These are phyloP conservation scores for Diophrys appendiculata DNA, from an alignment of 73 alveolate genomes.

Conservation along the genomic window DNA sequence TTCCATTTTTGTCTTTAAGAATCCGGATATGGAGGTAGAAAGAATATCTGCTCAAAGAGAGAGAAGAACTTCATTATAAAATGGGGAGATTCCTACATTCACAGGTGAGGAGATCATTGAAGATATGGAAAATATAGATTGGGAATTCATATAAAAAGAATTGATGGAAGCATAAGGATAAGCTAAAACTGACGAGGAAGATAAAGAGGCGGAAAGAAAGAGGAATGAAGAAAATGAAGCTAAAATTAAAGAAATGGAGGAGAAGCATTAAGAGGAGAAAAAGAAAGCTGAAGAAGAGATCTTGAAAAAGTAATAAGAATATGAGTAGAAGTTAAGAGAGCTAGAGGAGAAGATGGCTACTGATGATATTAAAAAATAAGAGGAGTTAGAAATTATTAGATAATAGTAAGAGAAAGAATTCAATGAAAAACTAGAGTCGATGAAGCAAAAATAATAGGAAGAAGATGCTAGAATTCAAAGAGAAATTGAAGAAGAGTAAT, in stretches of 20 bases:
- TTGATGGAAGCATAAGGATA: slow-evolving; percentile 14
- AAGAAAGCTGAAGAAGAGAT: slow-evolving; percentile 29
- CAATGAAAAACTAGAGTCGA: slow-evolving; percentile 16
- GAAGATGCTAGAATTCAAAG: slow-evolving; percentile 35
- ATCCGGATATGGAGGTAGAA: slow-evolving; percentile 28
- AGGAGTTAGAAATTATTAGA: not conserved
- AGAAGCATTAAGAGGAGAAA: slow-evolving; percentile 50
- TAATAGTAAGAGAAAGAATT: slow-evolving; percentile 6
- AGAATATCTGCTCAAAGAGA: not conserved
- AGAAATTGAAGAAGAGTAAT: slow-evolving; percentile 47
- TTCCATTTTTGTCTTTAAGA: slow-evolving; percentile 46
- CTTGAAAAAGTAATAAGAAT: slow-evolving; percentile 24
- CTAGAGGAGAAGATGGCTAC: slow-evolving; percentile 3
- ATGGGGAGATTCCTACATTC: not conserved
- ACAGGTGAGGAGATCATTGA: slow-evolving; percentile 32
- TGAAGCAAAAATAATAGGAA: slow-evolving; percentile 23
- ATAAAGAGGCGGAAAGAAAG: slow-evolving; percentile 37
- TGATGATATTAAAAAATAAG: slow-evolving; percentile 15
- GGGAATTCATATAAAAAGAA: slow-evolving; percentile 55
- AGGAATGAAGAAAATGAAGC: slow-evolving; percentile 30
- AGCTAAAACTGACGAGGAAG: slow-evolving; percentile 39
- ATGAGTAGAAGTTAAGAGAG: slow-evolving; percentile 35
- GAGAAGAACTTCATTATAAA: not conserved
- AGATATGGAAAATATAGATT: slow-evolving; percentile 33
- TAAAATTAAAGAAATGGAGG: slow-evolving; percentile 16